Evolutionary conservation across 192 early-diverging fungal species (phyloP).

Genomic region (Mortierella antarctica): DNA sequence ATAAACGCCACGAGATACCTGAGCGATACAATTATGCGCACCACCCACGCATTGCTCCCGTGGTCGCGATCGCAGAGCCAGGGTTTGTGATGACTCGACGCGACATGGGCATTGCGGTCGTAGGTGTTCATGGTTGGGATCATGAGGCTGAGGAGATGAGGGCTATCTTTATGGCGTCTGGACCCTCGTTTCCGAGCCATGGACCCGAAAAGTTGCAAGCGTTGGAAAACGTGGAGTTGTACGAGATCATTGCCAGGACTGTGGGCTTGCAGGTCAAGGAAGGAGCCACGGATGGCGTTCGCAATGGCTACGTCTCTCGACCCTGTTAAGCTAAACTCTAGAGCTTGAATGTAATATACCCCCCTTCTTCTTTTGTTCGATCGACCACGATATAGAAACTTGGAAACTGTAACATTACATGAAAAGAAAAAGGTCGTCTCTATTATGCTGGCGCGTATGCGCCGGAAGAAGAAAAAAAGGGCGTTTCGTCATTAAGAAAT

Average conservation of each 20-base stretch:
- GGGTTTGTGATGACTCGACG: slow-evolving; percentile 69
- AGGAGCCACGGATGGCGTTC: slow-evolving; percentile 39
- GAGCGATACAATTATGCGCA: slow-evolving; percentile 75
- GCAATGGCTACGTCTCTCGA: slow-evolving; percentile 20
- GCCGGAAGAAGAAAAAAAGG: no score
- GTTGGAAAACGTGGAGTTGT: slow-evolving; percentile 46
- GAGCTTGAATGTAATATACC: background rate
- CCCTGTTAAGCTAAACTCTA: slow-evolving; percentile 12
- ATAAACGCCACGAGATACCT: slow-evolving; percentile 78
- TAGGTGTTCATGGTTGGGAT: slow-evolving; percentile 90
- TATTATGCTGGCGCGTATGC: no score
- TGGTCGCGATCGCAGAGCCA: slow-evolving; percentile 74
- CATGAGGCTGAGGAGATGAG: slow-evolving; percentile 80
- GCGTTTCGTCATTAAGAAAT: no score
- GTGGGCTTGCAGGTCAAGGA: slow-evolving; percentile 28
- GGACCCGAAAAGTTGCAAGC: slow-evolving; percentile 17
- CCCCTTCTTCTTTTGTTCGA: background rate
- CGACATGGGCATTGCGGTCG: slow-evolving; percentile 36
- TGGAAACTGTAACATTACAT: no score
- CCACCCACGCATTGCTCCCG: slow-evolving; percentile 77
- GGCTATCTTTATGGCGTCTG: slow-evolving; percentile 84
- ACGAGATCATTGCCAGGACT: slow-evolving; percentile 45
- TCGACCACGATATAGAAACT: no score
- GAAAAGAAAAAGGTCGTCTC: no score
- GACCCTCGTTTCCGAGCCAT: slow-evolving; percentile 67